These are phyloP conservation scores for Coemansia sp. DNA, from an alignment of 192 early-diverging fungal species.

Conservation along the genomic window DNA sequence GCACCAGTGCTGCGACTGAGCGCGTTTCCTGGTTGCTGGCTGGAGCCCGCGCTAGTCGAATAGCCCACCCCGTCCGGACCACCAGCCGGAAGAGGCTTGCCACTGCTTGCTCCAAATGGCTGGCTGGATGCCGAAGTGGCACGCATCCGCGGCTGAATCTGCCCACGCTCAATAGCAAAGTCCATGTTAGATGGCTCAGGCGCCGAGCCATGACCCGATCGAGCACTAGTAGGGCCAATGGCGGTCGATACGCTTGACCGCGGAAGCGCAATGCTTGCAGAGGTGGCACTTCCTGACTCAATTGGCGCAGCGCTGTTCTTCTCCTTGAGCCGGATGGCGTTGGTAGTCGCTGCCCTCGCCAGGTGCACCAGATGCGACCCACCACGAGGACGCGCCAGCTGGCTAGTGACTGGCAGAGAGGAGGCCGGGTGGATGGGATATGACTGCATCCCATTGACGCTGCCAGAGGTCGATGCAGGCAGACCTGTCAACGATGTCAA, in stretches of 20 bases:
- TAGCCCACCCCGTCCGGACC: constrained; percentile 6
- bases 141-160: constrained; percentile 21
- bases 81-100: background rate
- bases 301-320: constrained; percentile 6
- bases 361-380: constrained; percentile 45
- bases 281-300: constrained; percentile 1
- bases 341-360: constrained; percentile 44
- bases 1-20: constrained; percentile 11
- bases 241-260: background rate
- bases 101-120: constrained; percentile 8
- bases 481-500: constrained; percentile 5
- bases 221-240: background rate
- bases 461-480: constrained; percentile 6
- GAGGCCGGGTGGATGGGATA: constrained; percentile 6
- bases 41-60: constrained; percentile 7
- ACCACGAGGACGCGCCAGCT: constrained; percentile 30
- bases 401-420: background rate
- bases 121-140: constrained; percentile 40
- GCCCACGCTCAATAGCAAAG: constrained; percentile 16
- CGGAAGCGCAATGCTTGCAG: background rate
- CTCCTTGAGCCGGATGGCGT: constrained; percentile 48
- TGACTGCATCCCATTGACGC: constrained; percentile 1
- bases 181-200: constrained; percentile 39
- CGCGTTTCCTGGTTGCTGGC: constrained; percentile 6
- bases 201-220: constrained; percentile 44